A percentile compares a stretch with the other conserved stretches of the same genome.
Conservation (phyloP, 1,139 yeast species). For the Meyerozyma sp. region DNA sequence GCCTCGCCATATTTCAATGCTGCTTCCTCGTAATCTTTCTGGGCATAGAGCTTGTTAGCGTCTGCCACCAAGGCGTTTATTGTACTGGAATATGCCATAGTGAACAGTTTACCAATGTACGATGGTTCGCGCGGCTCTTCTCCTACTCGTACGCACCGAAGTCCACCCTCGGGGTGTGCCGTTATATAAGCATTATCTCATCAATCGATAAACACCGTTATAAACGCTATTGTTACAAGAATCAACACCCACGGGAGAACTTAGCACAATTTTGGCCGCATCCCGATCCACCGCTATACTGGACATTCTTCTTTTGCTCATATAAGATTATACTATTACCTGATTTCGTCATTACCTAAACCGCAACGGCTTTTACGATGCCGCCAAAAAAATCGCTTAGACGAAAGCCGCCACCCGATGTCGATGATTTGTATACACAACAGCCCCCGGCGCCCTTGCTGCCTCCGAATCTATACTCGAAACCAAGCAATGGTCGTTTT, state of each 20-base stretch:
- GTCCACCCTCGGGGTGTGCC: background rate
- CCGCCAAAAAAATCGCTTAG: slow-evolving; percentile 1
- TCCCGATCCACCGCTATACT: too few relatives aligned
- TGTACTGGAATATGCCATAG: slow-evolving; percentile 22
- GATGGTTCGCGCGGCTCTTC: too few relatives aligned
- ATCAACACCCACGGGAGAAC: slow-evolving; percentile 4
- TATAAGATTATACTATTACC: background rate
- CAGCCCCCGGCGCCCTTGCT: background rate
- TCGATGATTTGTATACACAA: background rate
- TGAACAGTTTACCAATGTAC: background rate
- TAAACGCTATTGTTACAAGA: background rate
- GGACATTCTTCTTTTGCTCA: background rate
- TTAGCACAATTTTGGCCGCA: too few relatives aligned
- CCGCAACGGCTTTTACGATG: slow-evolving; percentile 3
- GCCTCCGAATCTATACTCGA: background rate
- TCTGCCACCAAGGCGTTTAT: slow-evolving; percentile 46
- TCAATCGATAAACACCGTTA: background rate
- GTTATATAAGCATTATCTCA: background rate
- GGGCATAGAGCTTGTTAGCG: slow-evolving; percentile 59
- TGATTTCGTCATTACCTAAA: background rate
- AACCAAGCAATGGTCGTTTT: background rate
- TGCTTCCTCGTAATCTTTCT: slow-evolving; percentile 62
- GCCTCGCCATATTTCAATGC: slow-evolving; percentile 72
- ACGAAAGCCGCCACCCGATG: slow-evolving; percentile 1
- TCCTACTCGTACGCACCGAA: background rate